phyloP scores from a whole-genome alignment of 768 basidiomycete genomes.

The Agrocybe pediades region DNA sequence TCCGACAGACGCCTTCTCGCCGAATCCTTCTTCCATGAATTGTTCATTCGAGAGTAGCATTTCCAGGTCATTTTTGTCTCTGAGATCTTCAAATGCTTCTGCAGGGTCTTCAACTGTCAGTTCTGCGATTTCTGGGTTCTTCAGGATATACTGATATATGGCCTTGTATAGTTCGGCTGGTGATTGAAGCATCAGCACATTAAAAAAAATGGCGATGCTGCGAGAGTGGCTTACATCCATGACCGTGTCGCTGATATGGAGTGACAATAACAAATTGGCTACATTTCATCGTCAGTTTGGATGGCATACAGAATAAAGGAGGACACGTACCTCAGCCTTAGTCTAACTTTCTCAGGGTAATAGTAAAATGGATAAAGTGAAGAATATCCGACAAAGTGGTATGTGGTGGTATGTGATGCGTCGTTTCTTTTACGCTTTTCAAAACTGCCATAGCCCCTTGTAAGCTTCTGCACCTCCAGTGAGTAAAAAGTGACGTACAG shows the following conservation, averaged over 20 bases:
- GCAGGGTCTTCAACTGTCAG: conserved; percentile 97
- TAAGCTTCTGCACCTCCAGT: not conserved
- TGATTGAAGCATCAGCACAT: not conserved
- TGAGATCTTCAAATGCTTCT: conserved; percentile 95
- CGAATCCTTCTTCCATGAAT: conserved; percentile 76
- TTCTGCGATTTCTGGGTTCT: conserved; percentile 75
- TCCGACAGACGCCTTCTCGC: conserved; percentile 41
- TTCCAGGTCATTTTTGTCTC: conserved; percentile 88
- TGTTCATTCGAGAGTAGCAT: conserved; percentile 66
- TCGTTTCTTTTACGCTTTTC: conserved; percentile 75
- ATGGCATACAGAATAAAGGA: not conserved
- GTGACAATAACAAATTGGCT: conserved; percentile 95
- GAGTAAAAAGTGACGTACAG: conserved; percentile 53
- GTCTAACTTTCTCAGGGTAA: conserved; percentile 87
- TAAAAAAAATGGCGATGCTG: not conserved
- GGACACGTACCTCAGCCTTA: conserved; percentile 75
- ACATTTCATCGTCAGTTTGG: conserved; percentile 9
- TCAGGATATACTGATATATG: conserved; percentile 76
- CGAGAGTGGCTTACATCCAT: conserved; percentile 70
- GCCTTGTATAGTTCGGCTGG: conserved; percentile 86
- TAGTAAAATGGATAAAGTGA: conserved; percentile 95
- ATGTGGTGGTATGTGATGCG: conserved; percentile 53
- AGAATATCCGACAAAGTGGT: conserved; percentile 95
- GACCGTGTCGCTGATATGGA: conserved; percentile 86
- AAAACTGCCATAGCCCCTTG: conserved; percentile 49